Evolutionary conservation across 495 filamentous ascomycete species (phyloP).

Genomic region (Tuber magnatum): DNA sequence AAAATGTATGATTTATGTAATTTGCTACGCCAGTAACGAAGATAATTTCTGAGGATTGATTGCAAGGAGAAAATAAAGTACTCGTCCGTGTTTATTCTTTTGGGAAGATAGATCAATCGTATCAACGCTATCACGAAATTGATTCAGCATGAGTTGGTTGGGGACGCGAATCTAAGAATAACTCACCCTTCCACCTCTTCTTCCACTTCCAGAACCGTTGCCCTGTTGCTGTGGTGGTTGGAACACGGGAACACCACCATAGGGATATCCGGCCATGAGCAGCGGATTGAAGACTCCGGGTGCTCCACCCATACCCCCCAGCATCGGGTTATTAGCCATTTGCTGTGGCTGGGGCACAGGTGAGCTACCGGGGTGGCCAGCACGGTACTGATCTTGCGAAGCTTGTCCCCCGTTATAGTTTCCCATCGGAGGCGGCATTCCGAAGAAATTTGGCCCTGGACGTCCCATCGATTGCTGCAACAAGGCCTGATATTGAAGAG

Average conservation of each 20-base stretch:
- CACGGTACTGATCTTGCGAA: conserved; percentile 37
- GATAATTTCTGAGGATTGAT: background rate
- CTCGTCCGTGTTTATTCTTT: background rate
- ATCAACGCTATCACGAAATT: conserved; percentile 1
- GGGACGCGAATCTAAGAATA: conserved; percentile 8
- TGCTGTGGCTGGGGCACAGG: conserved; percentile 36
- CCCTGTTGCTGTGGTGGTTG: conserved; percentile 33
- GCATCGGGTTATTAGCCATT: conserved; percentile 36
- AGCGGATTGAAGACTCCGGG: conserved; percentile 37
- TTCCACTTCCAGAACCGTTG: conserved; percentile 26
- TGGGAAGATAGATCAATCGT: background rate
- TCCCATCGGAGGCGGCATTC: conserved; percentile 35
- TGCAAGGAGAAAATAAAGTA: background rate
- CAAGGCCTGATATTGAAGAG: conserved; percentile 39
- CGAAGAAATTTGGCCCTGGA: conserved; percentile 34
- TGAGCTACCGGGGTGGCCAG: conserved; percentile 30
- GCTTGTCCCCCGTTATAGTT: conserved; percentile 26
- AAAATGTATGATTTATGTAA: conserved; percentile 7
- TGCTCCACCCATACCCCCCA: conserved; percentile 33
- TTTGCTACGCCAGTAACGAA: conserved; percentile 3
- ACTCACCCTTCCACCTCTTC: conserved; percentile 41
- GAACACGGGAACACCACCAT: conserved; percentile 37
- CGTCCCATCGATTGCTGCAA: conserved; percentile 38
- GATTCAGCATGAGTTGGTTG: background rate
- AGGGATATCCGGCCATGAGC: conserved; percentile 38